Base-by-base conservation (phyloP, 73 alveolate species). In the Paramecium biaurelia region DNA sequence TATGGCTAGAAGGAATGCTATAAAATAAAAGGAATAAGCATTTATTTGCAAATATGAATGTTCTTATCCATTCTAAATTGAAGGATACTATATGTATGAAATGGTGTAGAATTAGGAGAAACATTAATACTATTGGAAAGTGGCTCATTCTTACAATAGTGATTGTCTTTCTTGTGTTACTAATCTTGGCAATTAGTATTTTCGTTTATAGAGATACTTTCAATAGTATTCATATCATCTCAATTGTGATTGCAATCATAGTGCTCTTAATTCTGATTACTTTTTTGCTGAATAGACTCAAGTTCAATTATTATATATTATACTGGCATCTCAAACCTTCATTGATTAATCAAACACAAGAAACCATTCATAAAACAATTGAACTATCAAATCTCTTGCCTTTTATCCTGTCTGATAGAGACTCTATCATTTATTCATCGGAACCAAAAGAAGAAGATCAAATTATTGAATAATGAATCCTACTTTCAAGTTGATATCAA, bases 41-140 rank as follows among this genome's bases (percentile, higher is more conserved):
- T 63, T 63, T 63, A 63, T 63, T 63, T 63, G 84, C 26, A 63
- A 63, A 30, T 12, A 63, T 63, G 84, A 63, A 30, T 63, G 84
- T 24, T 11, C 84, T 1, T 63, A 63, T 32, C 84, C 84, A 63
- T 63, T 30, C 45, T 23, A 32, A 63, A 63, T 63, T 23, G 84
- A 26, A 63, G 84, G 84, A 63, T 63, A 63, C 45, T 63, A 63
- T 63, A 63, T 63, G 84, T 63, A 63, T 63, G 84, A 63, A 63
- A 10, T 26, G 45, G 41, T 63, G 41, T 63, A 30, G 45, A 63
- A 63, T 63, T 63, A 63, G 84, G 84, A 63, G 24, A 63, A n/a
- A 63, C 26, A 63, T 63, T n/a, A 63, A 63, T n/a, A 20, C 21
- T 12, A 14, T 26, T 21, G 84, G 84, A 32, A 63, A 63, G 28